Percentiles rank a stretch among this genome's conserved stretches.
Conservation (phyloP, 208 protist species). For the Trichomonas gallinae region DNA sequence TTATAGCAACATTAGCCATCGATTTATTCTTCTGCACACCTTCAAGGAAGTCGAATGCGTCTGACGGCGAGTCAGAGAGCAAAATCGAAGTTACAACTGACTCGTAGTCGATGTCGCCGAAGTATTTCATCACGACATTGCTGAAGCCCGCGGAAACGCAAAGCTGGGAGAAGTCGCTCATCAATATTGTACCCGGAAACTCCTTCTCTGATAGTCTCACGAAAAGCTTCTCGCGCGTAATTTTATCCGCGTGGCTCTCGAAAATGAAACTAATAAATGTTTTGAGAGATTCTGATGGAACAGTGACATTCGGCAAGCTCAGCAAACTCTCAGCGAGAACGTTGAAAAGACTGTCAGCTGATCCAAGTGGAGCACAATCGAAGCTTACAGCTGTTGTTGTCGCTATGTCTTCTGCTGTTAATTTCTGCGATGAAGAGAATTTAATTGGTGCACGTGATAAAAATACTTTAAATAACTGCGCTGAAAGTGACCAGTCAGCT, state of each 20-base stretch:
- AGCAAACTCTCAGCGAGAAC: neutral
- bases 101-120: neutral
- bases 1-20: neutral
- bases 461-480: neutral
- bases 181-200: neutral
- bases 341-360: neutral
- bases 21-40: neutral
- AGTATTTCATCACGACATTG: neutral
- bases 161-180: neutral
- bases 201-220: neutral
- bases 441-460: neutral
- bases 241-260: neutral
- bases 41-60: neutral
- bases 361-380: neutral
- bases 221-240: neutral
- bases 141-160: neutral
- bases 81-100: neutral
- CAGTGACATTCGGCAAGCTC: neutral
- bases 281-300: neutral
- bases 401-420: neutral
- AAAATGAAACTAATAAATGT: neutral
- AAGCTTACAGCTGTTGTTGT: neutral
- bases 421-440: neutral
- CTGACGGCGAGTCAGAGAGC: neutral
- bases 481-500: neutral